phyloP scores from a whole-genome alignment of 495 filamentous ascomycete genomes.

The Penicillium longicatenatum region DNA sequence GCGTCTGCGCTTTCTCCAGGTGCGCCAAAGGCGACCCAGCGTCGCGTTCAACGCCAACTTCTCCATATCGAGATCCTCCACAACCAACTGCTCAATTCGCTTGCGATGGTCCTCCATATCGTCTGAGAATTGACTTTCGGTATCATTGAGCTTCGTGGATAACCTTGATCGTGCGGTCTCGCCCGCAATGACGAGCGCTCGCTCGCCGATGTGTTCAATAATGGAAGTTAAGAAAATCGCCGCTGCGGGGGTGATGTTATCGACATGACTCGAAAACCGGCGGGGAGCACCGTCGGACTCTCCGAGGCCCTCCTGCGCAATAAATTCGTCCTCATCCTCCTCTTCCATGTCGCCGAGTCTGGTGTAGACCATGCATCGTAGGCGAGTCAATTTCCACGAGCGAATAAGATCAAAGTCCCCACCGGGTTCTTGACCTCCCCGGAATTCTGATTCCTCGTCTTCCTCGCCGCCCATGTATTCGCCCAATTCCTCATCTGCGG shows the following conservation, averaged over 20 bases:
- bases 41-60: slow-evolving; percentile 87
- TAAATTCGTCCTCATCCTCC: slow-evolving; percentile 89
- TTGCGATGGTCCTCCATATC: slow-evolving; percentile 28
- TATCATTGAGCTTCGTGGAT: slow-evolving; percentile 35
- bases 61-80: slow-evolving; percentile 92
- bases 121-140: slow-evolving; percentile 15
- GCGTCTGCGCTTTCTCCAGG: slow-evolving; percentile 84
- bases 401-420: slow-evolving; percentile 81
- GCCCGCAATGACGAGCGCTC: slow-evolving; percentile 82
- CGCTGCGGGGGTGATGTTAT: slow-evolving; percentile 84
- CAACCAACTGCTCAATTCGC: slow-evolving; percentile 63
- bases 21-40: slow-evolving; percentile 87
- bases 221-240: slow-evolving; percentile 96
- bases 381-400: slow-evolving; percentile 86
- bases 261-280: slow-evolving; percentile 58
- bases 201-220: slow-evolving; percentile 91
- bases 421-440: slow-evolving; percentile 51
- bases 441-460: slow-evolving; percentile 66
- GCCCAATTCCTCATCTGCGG: slow-evolving; percentile 86
- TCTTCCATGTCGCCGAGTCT: slow-evolving; percentile 96
- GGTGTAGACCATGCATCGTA: slow-evolving; percentile 98
- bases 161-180: slow-evolving; percentile 81
- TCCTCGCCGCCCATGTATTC: slow-evolving; percentile 80
- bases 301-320: slow-evolving; percentile 68
- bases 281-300: slow-evolving; percentile 49